Percentiles rank a stretch among this genome's conserved stretches.
These are phyloP conservation scores for Chlorociboria aeruginascens DNA, from an alignment of 495 filamentous ascomycete genomes.

Conservation along the genomic window DNA sequence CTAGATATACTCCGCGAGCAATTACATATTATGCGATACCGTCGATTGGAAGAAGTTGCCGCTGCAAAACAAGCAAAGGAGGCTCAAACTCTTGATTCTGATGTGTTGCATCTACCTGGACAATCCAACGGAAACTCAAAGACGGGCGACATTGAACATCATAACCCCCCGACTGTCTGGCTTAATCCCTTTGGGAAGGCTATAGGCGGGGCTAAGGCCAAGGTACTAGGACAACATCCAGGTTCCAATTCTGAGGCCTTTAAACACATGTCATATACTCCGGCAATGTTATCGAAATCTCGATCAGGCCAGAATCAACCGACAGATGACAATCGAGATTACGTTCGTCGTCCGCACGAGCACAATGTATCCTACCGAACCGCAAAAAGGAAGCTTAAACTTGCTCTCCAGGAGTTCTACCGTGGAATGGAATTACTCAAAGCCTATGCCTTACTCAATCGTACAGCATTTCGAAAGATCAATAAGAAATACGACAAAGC, in stretches of 20 bases:
- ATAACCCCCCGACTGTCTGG: conserved; percentile 11
- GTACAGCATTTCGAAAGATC: conserved; percentile 90
- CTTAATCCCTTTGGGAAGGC: conserved; percentile 14
- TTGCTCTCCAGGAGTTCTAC: conserved; percentile 86
- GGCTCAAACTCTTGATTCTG: conserved; percentile 7
- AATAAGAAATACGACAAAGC: conserved; percentile 98
- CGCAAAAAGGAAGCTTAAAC: conserved; percentile 83
- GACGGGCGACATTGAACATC: conserved; percentile 7
- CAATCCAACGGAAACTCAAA: conserved; percentile 4
- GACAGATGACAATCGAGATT: conserved; percentile 45
- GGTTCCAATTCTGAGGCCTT: conserved; percentile 17
- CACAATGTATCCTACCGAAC: conserved; percentile 62
- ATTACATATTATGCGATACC: conserved; percentile 77
- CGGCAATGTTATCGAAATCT: conserved; percentile 5
- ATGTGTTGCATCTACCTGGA: background rate
- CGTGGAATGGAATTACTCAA: conserved; percentile 83
- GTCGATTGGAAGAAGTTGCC: conserved; percentile 58
- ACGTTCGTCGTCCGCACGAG: conserved; percentile 40
- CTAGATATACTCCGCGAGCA: conserved; percentile 63
- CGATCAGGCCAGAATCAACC: conserved; percentile 3
- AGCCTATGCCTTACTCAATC: conserved; percentile 77
- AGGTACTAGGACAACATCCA: conserved; percentile 5
- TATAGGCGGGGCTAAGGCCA: conserved; percentile 12
- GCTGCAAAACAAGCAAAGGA: conserved; percentile 22
- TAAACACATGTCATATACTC: conserved; percentile 9